These are phyloP conservation scores for Aspergillus sp. DNA, from an alignment of 2,329 filamentous ascomycete genomes.

Conservation along the genomic window DNA sequence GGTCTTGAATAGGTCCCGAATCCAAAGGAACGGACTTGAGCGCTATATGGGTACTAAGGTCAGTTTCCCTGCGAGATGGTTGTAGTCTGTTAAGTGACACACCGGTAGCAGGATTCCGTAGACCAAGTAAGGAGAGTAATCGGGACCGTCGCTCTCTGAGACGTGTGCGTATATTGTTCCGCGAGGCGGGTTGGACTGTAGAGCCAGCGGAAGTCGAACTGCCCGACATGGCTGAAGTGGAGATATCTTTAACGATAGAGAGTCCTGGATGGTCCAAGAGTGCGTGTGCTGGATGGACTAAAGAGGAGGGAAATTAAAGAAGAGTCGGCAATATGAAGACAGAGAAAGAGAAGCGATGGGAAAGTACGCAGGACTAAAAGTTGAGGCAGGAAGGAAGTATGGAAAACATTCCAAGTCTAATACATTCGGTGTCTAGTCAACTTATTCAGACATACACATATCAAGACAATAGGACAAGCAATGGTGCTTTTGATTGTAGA, in stretches of 20 bases:
- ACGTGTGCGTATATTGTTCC: conserved; percentile 27
- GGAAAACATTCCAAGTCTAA: background rate
- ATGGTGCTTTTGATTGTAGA: conserved; percentile 6
- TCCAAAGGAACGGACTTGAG: background rate
- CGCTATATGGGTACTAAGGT: background rate
- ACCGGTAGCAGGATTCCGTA: conserved; percentile 28
- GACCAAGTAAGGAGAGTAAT: conserved; percentile 34
- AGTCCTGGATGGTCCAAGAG: conserved; percentile 2
- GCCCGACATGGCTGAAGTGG: conserved; percentile 23
- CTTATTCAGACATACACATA: too few species aligned
- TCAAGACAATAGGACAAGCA: background rate
- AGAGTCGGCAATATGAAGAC: background rate
- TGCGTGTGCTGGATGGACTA: background rate
- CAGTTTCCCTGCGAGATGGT: background rate
- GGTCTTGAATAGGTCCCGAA: background rate
- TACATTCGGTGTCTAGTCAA: background rate
- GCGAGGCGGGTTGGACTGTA: conserved; percentile 12
- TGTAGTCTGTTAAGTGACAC: background rate
- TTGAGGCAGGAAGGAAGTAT: background rate
- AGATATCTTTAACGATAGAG: background rate
- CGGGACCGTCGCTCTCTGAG: conserved; percentile 37
- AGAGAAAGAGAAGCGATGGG: background rate
- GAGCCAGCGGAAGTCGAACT: conserved; percentile 20
- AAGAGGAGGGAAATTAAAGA: background rate
- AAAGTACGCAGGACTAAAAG: background rate